These are phyloP conservation scores for Neurospora sp. DNA, from an alignment of 2,329 filamentous ascomycete genomes.

Conservation along the genomic window DNA sequence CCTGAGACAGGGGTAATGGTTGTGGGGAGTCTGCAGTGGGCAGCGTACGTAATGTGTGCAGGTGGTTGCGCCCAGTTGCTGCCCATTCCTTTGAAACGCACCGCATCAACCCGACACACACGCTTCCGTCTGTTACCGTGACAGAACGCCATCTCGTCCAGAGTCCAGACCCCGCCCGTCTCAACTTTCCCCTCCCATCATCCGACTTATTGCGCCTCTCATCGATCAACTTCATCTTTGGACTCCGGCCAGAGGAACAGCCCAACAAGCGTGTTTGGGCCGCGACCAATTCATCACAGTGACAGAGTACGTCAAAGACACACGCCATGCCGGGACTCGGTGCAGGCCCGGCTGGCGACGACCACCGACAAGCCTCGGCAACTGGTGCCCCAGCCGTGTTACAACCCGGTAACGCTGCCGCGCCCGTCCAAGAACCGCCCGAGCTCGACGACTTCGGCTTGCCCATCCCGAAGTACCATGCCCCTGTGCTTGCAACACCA, in stretches of 20 bases:
- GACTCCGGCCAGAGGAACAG: not conserved
- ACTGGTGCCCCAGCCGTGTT: conserved; percentile 8
- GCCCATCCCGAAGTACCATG: conserved; percentile 42
- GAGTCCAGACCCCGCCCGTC: not conserved
- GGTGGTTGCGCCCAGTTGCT: not conserved
- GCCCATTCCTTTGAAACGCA: not conserved
- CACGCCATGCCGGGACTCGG: not conserved
- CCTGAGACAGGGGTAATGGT: not conserved
- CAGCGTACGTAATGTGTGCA: not conserved
- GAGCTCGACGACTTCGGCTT: conserved; percentile 65
- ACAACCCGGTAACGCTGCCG: conserved; percentile 13
- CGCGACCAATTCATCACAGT: not conserved
- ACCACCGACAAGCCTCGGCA: conserved; percentile 7
- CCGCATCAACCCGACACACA: not conserved
- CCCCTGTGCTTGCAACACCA: too few relatives aligned
- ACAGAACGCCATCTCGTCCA: not conserved
- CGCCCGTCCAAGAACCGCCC: conserved; percentile 20
- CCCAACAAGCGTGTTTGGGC: not conserved
- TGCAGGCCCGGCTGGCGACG: not conserved
- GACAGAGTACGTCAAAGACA: not conserved
- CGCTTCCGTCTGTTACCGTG: not conserved
- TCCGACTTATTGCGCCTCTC: not conserved
- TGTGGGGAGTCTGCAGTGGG: not conserved
- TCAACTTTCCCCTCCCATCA: not conserved
- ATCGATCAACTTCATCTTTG: not conserved